A percentile compares a stretch with the other conserved stretches of the same genome.
Evolutionary conservation across 495 filamentous ascomycete genomes (phyloP).

Genomic region (Penicillium cinerascens): DNA sequence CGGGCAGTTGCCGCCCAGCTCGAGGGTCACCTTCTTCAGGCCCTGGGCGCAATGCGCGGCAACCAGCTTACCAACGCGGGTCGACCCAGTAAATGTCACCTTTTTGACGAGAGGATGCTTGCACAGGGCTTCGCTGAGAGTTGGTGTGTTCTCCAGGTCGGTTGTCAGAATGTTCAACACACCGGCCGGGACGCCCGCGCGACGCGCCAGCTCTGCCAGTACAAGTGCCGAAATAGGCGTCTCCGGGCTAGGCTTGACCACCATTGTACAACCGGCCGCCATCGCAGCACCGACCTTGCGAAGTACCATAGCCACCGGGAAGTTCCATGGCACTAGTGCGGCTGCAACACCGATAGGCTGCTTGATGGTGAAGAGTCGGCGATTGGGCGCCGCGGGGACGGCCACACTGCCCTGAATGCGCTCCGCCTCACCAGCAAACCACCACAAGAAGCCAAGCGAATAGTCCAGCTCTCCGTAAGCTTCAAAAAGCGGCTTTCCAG

Average conservation of each 20-base stretch:
- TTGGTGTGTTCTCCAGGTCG: constrained; percentile 59
- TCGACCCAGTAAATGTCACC: constrained; percentile 71
- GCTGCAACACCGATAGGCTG: constrained; percentile 64
- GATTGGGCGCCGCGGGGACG: constrained; percentile 51
- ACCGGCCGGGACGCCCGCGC: constrained; percentile 54
- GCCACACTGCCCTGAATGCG: constrained; percentile 60
- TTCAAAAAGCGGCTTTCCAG: constrained; percentile 60
- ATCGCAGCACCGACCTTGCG: constrained; percentile 67
- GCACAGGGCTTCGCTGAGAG: constrained; percentile 63
- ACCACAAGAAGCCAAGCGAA: constrained; percentile 58
- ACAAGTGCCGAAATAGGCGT: constrained; percentile 54
- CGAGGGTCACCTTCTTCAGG: constrained; percentile 68
- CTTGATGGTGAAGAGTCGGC: constrained; percentile 68
- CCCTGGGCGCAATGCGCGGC: constrained; percentile 57
- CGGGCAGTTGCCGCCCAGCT: constrained; percentile 73
- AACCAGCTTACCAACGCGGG: constrained; percentile 59
- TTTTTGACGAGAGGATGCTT: constrained; percentile 63
- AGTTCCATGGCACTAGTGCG: constrained; percentile 67
- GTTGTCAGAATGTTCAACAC: constrained; percentile 56
- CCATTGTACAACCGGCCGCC: constrained; percentile 69
- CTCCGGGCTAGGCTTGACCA: constrained; percentile 60
- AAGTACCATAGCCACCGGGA: constrained; percentile 62
- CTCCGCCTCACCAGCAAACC: constrained; percentile 69
- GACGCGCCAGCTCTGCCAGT: constrained; percentile 49
- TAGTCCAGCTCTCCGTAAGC: constrained; percentile 59